Evolutionary conservation across 2,329 filamentous ascomycete genomes (phyloP).

Genomic region (Penicillium sp.): DNA sequence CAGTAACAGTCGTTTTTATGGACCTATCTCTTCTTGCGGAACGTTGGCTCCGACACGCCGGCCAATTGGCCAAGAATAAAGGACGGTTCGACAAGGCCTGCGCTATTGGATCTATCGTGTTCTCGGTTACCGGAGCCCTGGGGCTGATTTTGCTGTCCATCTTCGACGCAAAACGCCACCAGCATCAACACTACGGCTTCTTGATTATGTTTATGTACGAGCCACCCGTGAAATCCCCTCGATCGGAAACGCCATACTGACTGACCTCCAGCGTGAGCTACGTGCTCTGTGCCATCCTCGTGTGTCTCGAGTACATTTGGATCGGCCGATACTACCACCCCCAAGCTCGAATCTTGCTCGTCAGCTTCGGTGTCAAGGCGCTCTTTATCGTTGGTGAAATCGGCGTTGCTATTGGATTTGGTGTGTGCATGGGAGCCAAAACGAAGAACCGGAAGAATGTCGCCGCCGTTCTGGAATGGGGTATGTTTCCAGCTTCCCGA

Average conservation of each 20-base stretch:
- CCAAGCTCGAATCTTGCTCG: slow-evolving; percentile 8
- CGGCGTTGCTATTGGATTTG: slow-evolving; percentile 9
- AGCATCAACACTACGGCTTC: slow-evolving; percentile 5
- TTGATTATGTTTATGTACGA: slow-evolving; percentile 11
- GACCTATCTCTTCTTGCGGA: slow-evolving; percentile 5
- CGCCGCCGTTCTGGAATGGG: slow-evolving; percentile 9
- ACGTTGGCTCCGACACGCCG: slow-evolving; percentile 13
- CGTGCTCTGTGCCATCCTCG: slow-evolving; percentile 8
- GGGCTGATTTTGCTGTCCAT: slow-evolving; percentile 9
- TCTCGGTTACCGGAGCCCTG: slow-evolving; percentile 6
- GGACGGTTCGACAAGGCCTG: slow-evolving; percentile 9
- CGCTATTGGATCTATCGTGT: slow-evolving; percentile 8
- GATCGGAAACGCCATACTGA: not conserved
- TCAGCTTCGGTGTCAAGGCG: slow-evolving; percentile 8
- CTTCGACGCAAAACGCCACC: slow-evolving; percentile 8
- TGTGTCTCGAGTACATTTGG: slow-evolving; percentile 11
- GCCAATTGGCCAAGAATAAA: slow-evolving; percentile 9
- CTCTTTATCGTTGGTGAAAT: slow-evolving; percentile 7
- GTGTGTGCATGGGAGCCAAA: not conserved
- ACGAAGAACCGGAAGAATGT: slow-evolving; percentile 1
- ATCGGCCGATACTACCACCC: slow-evolving; percentile 10
- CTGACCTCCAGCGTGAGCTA: not conserved
- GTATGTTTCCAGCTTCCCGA: not conserved
- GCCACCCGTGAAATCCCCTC: not conserved
- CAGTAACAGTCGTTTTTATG: slow-evolving; percentile 11